A percentile compares a stretch with the other conserved stretches of the same genome.
These are phyloP conservation scores for Conticribra weissflogii DNA, from an alignment of 108 stramenopile genomes.

Conservation along the genomic window DNA sequence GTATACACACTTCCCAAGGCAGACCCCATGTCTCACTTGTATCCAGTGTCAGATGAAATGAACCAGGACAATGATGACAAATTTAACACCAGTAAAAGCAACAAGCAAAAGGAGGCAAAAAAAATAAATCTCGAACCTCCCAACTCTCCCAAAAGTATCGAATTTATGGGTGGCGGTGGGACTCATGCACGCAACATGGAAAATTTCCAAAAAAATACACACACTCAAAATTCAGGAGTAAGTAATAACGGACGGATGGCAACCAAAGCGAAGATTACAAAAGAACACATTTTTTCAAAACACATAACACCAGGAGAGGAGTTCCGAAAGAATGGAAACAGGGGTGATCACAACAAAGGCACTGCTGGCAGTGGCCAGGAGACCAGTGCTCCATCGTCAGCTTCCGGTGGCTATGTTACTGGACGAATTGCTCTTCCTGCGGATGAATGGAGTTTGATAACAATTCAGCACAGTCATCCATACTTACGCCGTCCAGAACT, in stretches of 20 bases:
- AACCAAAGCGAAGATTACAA: constrained; percentile 19
- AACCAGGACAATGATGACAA: constrained; percentile 3
- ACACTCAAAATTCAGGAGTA: constrained; percentile 3
- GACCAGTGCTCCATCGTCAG: neutral
- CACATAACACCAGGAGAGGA: no score
- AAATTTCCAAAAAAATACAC: constrained; percentile 25
- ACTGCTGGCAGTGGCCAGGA: neutral
- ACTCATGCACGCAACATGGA: constrained; percentile 30
- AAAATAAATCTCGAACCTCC: constrained; percentile 21
- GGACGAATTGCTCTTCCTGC: constrained; percentile 64
- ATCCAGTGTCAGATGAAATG: constrained; percentile 6
- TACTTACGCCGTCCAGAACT: constrained; percentile 84
- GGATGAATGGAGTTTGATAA: constrained; percentile 75
- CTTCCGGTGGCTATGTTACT: constrained; percentile 41
- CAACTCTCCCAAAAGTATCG: constrained; percentile 21
- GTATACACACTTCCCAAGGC: constrained; percentile 50
- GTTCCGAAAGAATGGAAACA: no score
- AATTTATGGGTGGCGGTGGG: constrained; percentile 10
- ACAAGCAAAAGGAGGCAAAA: constrained; percentile 16
- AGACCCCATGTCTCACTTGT: constrained; percentile 34
- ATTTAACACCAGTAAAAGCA: neutral
- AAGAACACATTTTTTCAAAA: neutral
- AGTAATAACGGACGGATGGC: constrained; percentile 15
- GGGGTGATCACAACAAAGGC: no score
- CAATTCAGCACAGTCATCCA: constrained; percentile 80